Conservation (phyloP, 1,139 yeast species). For the Saccharomyces hybrid region DNA sequence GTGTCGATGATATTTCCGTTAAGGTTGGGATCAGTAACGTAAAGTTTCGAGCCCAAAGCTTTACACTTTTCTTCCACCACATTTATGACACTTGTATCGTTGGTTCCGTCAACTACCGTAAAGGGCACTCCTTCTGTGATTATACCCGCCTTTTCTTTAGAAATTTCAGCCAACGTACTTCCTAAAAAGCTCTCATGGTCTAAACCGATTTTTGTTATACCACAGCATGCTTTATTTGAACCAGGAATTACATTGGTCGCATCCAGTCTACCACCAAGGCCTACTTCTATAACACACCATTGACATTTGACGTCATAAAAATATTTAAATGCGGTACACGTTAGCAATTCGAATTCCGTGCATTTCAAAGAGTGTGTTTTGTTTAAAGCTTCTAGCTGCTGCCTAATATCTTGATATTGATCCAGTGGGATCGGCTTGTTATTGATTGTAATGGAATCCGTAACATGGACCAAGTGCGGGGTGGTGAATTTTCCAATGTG, state of each 20-base stretch:
- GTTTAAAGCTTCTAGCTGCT: slow-evolving; percentile 32
- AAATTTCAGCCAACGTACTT: slow-evolving; percentile 52
- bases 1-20: slow-evolving; percentile 15
- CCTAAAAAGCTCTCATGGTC: slow-evolving; percentile 82
- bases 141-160: slow-evolving; percentile 77
- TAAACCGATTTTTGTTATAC: slow-evolving; percentile 73
- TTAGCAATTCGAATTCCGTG: slow-evolving; percentile 78
- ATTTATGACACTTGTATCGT: slow-evolving; percentile 43
- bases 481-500: slow-evolving; percentile 68
- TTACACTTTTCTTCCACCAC: slow-evolving; percentile 32
- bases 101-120: slow-evolving; percentile 67
- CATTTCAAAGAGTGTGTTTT: slow-evolving; percentile 45
- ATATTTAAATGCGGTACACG: slow-evolving; percentile 75
- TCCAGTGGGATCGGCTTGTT: slow-evolving; percentile 45
- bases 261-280: slow-evolving; percentile 81
- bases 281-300: slow-evolving; percentile 79
- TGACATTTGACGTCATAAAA: slow-evolving; percentile 55
- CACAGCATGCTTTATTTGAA: slow-evolving; percentile 48
- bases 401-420: slow-evolving; percentile 42
- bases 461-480: slow-evolving; percentile 67
- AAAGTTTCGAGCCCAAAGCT: slow-evolving; percentile 20
- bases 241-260: slow-evolving; percentile 66
- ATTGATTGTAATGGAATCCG: slow-evolving; percentile 69
- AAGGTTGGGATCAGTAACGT: slow-evolving; percentile 17
- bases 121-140: slow-evolving; percentile 49